phyloP scores from a whole-genome alignment of 1,139 yeast genomes.

The Scheffersomyces parashehatae region DNA sequence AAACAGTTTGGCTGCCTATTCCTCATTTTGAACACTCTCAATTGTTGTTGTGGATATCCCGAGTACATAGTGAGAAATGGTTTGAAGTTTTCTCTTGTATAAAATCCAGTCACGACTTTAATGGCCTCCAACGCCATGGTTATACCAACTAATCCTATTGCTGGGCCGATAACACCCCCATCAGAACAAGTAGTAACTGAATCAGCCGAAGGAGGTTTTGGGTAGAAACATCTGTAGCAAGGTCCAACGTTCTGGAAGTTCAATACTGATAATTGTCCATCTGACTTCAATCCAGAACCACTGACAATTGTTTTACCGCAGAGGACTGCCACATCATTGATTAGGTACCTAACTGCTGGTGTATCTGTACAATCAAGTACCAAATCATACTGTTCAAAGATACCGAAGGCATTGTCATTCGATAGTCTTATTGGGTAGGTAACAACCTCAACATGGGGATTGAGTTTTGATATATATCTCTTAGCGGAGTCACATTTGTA shows the following conservation, averaged over 20 bases:
- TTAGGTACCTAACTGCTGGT: conserved; percentile 82
- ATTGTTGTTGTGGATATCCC: conserved; percentile 70
- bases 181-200: conserved; percentile 86
- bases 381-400: conserved; percentile 66
- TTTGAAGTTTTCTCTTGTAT: conserved; percentile 50
- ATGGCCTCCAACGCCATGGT: conserved; percentile 88
- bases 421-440: conserved; percentile 56
- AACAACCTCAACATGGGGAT: conserved; percentile 62
- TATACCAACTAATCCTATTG: conserved; percentile 87
- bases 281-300: conserved; percentile 89
- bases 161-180: conserved; percentile 96
- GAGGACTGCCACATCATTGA: conserved; percentile 81
- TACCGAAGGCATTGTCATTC: conserved; percentile 60
- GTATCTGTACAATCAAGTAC: conserved; percentile 94
- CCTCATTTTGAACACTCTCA: conserved; percentile 81
- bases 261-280: conserved; percentile 82
- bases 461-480: conserved; percentile 49
- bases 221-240: conserved; percentile 92
- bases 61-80: conserved; percentile 74
- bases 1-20: conserved; percentile 59
- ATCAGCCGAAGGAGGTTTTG: conserved; percentile 84
- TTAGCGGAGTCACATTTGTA: conserved; percentile 80
- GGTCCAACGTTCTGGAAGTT: conserved; percentile 76
- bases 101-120: conserved; percentile 64
- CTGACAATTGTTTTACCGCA: conserved; percentile 74